phyloP scores from a whole-genome alignment of 192 early-diverging fungal genomes.

The Podila epigama region DNA sequence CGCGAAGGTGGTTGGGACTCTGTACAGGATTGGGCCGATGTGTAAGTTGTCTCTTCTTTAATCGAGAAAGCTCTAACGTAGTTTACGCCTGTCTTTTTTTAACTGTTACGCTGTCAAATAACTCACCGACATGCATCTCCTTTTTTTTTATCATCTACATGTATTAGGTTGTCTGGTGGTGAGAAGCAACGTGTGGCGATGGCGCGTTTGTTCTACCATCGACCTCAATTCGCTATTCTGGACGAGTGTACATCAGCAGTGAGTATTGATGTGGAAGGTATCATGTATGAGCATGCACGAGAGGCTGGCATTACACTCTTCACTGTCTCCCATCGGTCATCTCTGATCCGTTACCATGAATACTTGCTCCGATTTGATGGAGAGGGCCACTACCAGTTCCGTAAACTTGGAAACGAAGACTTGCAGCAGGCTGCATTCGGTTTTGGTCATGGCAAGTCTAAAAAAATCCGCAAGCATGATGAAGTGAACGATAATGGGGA shows the following conservation, averaged over 20 bases:
- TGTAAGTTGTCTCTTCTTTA: slow-evolving; percentile 36
- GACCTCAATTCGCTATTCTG: slow-evolving; percentile 75
- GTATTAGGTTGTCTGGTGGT: slow-evolving; percentile 70
- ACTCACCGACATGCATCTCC: too few species aligned
- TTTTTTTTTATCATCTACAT: not conserved
- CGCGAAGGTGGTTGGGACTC: slow-evolving; percentile 78
- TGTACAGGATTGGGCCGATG: slow-evolving; percentile 81
- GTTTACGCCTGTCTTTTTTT: not conserved
- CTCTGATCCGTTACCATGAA: slow-evolving; percentile 62
- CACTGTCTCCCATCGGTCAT: slow-evolving; percentile 66
- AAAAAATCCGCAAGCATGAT: slow-evolving; percentile 50
- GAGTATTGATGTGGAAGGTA: slow-evolving; percentile 79
- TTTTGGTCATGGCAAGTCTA: slow-evolving; percentile 60
- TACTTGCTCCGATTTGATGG: slow-evolving; percentile 69
- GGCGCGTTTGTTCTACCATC: slow-evolving; percentile 89
- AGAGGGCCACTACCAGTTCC: slow-evolving; percentile 68
- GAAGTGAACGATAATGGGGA: slow-evolving; percentile 44
- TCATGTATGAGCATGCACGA: slow-evolving; percentile 72
- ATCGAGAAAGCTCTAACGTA: not conserved
- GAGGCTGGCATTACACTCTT: slow-evolving; percentile 67
- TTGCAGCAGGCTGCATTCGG: slow-evolving; percentile 54
- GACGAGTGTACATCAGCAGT: slow-evolving; percentile 88
- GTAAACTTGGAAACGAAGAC: slow-evolving; percentile 56
- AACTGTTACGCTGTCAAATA: too few species aligned
- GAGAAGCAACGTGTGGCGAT: slow-evolving; percentile 83